These are phyloP conservation scores for Hylodesmum podocarpum DNA, from an alignment of 306 rosid species.

Conservation along the genomic window DNA sequence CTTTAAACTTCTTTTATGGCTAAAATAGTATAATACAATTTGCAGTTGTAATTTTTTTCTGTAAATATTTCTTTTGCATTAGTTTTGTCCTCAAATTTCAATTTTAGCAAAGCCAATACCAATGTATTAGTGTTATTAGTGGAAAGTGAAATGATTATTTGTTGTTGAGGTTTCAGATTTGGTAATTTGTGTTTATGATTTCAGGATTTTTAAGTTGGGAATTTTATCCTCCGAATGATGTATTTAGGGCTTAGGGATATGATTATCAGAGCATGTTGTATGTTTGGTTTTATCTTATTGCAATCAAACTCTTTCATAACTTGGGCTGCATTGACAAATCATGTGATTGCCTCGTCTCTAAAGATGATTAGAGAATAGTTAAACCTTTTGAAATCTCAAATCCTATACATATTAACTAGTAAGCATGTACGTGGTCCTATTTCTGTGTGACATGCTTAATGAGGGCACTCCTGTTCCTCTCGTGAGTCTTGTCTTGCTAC, in stretches of 20 bases:
- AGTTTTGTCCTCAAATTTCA: background rate
- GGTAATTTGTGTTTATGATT: background rate
- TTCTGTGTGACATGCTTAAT: background rate
- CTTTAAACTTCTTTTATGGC: background rate
- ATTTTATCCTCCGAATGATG: conserved; percentile 3
- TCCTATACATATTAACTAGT: background rate
- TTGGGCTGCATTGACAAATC: background rate
- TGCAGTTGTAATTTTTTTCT: background rate
- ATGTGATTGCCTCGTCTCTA: background rate
- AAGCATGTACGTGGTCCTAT: background rate
- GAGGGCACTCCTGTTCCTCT: background rate
- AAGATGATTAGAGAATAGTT: background rate
- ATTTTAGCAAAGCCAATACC: background rate
- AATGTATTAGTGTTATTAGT: background rate
- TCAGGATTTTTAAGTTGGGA: background rate
- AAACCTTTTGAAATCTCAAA: background rate
- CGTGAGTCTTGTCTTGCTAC: background rate
- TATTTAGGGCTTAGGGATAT: background rate
- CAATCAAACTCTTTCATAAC: background rate
- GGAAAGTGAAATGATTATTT: background rate
- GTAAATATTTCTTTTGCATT: background rate
- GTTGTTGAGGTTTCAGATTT: background rate
- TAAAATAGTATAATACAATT: background rate
- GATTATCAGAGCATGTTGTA: conserved; percentile 8
- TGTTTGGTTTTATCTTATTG: background rate